These are phyloP conservation scores for Fusarium sambucinum DNA, from an alignment of 2,329 filamentous ascomycete species.

Conservation along the genomic window DNA sequence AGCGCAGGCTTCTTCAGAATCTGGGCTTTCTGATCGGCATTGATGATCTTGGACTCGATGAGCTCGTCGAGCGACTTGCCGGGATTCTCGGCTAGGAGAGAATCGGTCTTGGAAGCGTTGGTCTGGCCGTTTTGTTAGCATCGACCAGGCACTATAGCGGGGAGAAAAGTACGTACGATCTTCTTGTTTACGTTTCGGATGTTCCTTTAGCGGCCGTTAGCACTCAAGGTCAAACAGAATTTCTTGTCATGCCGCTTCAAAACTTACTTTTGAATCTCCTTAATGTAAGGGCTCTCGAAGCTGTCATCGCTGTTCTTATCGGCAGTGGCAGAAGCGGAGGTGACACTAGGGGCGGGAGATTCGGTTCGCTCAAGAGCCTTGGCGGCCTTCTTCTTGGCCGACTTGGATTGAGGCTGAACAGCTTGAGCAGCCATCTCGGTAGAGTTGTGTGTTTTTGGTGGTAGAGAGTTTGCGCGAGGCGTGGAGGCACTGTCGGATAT, in stretches of 20 bases:
- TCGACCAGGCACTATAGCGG: constrained; percentile 12
- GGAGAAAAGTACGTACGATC: constrained; percentile 72
- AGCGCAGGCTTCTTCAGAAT: constrained; percentile 81
- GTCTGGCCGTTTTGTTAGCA: constrained; percentile 59
- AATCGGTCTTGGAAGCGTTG: constrained; percentile 78
- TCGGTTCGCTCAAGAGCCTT: constrained; percentile 65
- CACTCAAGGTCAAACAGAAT: background rate
- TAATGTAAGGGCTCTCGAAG: constrained; percentile 82
- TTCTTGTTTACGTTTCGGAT: constrained; percentile 96
- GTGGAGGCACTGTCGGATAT: constrained; percentile 29
- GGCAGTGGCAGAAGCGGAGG: constrained; percentile 60
- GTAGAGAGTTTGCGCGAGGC: constrained; percentile 44
- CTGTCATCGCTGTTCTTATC: constrained; percentile 67
- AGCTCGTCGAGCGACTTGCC: constrained; percentile 80
- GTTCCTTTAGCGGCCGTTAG: constrained; percentile 67
- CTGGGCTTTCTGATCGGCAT: constrained; percentile 82
- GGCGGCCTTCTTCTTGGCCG: constrained; percentile 74
- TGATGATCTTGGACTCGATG: constrained; percentile 78
- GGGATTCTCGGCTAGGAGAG: constrained; percentile 75
- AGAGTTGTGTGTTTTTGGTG: constrained; percentile 25
- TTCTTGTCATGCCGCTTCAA: background rate
- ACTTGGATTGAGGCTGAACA: constrained; percentile 72
- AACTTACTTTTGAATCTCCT: constrained; percentile 88
- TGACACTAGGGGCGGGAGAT: constrained; percentile 64
- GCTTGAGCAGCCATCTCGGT: constrained; percentile 71